phyloP scores from a whole-genome alignment of 768 basidiomycete genomes.

The Strobilomyces confusus region DNA sequence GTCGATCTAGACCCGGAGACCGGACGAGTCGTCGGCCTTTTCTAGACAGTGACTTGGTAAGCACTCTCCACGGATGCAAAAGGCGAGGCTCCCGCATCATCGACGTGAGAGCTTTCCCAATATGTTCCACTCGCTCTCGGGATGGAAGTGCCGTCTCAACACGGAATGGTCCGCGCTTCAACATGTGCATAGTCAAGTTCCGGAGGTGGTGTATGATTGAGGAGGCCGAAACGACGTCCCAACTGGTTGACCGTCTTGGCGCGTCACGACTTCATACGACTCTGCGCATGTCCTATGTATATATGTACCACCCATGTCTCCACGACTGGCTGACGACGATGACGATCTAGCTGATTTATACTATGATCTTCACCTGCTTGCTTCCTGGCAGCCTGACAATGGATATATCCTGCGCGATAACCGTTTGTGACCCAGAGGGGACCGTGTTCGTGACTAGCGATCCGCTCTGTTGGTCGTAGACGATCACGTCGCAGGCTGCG shows the following conservation, averaged over 20 bases:
- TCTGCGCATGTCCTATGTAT: slow-evolving; percentile 5
- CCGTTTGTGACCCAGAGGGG: slow-evolving; percentile 5
- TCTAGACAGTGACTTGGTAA: slow-evolving; percentile 40
- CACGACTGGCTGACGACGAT: slow-evolving; percentile 1
- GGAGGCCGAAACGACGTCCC: not conserved
- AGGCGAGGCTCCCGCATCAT: not conserved
- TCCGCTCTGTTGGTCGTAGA: slow-evolving; percentile 54
- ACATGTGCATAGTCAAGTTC: slow-evolving; percentile 30
- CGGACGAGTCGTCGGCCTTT: slow-evolving; percentile 82
- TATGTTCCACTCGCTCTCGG: slow-evolving; percentile 14
- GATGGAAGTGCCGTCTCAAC: slow-evolving; percentile 33
- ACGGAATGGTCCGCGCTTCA: slow-evolving; percentile 39
- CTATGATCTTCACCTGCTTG: slow-evolving; percentile 7
- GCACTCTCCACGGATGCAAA: slow-evolving; percentile 20
- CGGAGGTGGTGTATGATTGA: slow-evolving; percentile 15
- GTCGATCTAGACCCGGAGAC: slow-evolving; percentile 76
- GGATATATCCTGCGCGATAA: not conserved
- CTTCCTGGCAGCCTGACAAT: slow-evolving; percentile 37
- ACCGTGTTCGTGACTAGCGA: slow-evolving; percentile 32
- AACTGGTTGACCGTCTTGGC: not conserved
- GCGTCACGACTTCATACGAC: not conserved
- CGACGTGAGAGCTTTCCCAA: slow-evolving; percentile 17
- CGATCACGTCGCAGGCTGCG: slow-evolving; percentile 58
- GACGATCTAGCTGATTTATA: not conserved
- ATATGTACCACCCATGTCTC: slow-evolving; percentile 8